These are phyloP conservation scores for Nannochloropsis gaditana DNA, from an alignment of 108 stramenopile genomes.

Conservation along the genomic window DNA sequence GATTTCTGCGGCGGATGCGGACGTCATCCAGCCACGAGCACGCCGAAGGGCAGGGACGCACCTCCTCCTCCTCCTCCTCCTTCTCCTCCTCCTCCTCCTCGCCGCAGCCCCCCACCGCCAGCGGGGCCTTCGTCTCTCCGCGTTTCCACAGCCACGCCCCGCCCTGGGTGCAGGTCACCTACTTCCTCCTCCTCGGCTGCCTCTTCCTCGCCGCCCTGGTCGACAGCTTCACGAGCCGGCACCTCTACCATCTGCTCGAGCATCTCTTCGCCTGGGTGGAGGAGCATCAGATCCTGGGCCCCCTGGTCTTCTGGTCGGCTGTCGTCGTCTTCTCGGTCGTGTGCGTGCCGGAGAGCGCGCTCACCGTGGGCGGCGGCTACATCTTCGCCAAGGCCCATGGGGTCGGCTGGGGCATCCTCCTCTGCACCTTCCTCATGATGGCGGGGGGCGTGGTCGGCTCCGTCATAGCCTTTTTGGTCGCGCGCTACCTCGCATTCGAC, in stretches of 20 bases:
- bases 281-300: neutral
- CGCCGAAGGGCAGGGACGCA: neutral
- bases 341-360: neutral
- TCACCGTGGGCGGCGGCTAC: neutral
- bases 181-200: neutral
- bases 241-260: neutral
- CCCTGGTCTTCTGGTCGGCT: neutral
- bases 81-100: neutral
- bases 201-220: neutral
- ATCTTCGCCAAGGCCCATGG: constrained; percentile 12
- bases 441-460: neutral
- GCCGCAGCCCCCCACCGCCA: neutral
- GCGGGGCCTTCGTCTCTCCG: neutral
- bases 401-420: neutral
- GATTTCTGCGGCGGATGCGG: neutral
- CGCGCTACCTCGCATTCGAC: neutral
- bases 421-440: neutral
- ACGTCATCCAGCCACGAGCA: neutral
- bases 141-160: neutral
- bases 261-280: constrained; percentile 1
- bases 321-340: neutral
- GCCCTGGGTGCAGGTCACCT: neutral
- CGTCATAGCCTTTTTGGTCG: neutral
- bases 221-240: neutral
- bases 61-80: constrained; percentile 11